These are phyloP conservation scores for Salvia miltiorrhiza DNA, from an alignment of 257 asterid genomes.

Conservation along the genomic window DNA sequence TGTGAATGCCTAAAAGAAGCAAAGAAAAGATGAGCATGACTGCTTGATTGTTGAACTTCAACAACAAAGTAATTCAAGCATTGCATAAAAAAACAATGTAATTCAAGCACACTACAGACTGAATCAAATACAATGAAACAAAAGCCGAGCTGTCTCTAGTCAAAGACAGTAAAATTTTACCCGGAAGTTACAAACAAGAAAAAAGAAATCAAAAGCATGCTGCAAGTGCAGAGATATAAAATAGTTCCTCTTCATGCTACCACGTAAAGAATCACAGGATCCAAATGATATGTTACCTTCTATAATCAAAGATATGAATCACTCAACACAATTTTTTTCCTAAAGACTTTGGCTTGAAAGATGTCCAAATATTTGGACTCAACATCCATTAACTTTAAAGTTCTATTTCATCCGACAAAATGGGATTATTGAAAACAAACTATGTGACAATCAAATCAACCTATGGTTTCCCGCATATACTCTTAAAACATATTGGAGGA, in stretches of 20 bases:
- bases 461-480: neutral
- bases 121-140: neutral
- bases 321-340: neutral
- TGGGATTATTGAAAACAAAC: neutral
- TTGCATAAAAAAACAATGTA: too few relatives aligned
- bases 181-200: too few relatives aligned
- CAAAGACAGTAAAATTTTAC: too few relatives aligned
- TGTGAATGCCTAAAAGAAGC: slow-evolving; percentile 59
- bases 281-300: neutral
- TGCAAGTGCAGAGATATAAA: neutral
- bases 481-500: neutral
- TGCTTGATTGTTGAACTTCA: slow-evolving; percentile 3
- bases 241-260: neutral
- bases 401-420: neutral
- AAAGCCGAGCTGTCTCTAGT: neutral
- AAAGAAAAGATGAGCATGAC: slow-evolving; percentile 15
- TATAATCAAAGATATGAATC: neutral
- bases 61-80: slow-evolving; percentile 5
- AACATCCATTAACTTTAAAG: neutral
- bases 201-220: neutral
- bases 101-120: neutral
- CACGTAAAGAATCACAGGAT: neutral
- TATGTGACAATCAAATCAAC: neutral
- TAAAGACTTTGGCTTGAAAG: too few relatives aligned
- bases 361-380: too few relatives aligned